Evolutionary conservation across 148 eudicot species (phyloP), one percentile per base, ranked within the genome.

Genomic region (Camellia japonica): DNA sequence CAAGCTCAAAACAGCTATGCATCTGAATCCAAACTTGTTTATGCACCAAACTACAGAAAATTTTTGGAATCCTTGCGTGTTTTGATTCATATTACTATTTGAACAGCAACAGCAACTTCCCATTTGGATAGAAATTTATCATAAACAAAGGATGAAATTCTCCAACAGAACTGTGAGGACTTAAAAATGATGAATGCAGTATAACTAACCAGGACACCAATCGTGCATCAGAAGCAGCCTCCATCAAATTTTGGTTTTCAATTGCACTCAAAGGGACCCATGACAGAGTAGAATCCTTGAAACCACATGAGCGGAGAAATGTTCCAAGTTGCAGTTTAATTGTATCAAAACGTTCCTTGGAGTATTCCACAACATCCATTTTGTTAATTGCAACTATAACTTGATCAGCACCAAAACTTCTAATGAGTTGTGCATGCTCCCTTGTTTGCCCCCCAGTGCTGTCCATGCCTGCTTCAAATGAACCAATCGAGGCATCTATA

Each of bases 391-490:
- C 90, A 77, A 96, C 93, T 78, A 96, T 90, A 79, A 96, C 71
- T 79, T 92, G 99, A 65, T 96, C 99, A 73, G 90, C 98, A 47
- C 99, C 99, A 88, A 96, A 96, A 86, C 98, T 96, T 87, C 98
- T 86, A 74, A 96, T 89, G 77, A 96, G 93, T 83, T 92, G 98
- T 30, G 98, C 97, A 81, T 96, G 99, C 80, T 96, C 99, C 82
- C 94, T 89, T 74, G 99, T 92, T 83, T 96, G 99, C 69, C 99
- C 98, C 64, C 97, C 93, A 69, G 71, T 81, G 82, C 82, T 86
- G 80, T 92, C 93, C 83, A 96, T 90, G 12, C 99, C 99, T 42
- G 90, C 89, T 89, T 96, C 99, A 86, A 89, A 96, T 62, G 98
- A 86, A 84, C 99, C 99, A 42, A 87, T 18, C 55, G 99, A 93